A percentile compares a stretch with the other conserved stretches of the same genome.
Evolutionary conservation across 129 eudicot genomes (phyloP).

Genomic region (Helianthus annuus): HanXRQr2.0-SUNRISE NC_035442.2:172679145-172679644

Average conservation of each 20-base stretch:
- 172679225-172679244: constrained; percentile 86
- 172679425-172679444: constrained; percentile 54
- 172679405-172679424: constrained; percentile 88
- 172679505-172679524: constrained; percentile 15
- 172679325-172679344: constrained; percentile 38
- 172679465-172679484: constrained; percentile 20
- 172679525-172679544: constrained; percentile 13
- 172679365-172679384: constrained; percentile 97
- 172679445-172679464: constrained; percentile 43
- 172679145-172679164: constrained; percentile 94
- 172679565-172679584: constrained; percentile 3
- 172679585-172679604: constrained; percentile 5
- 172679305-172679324: constrained; percentile 71
- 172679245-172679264: constrained; percentile 89
- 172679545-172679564: constrained; percentile 6
- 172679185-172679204: constrained; percentile 99
- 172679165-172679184: constrained; percentile 94
- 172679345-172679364: constrained; percentile 64
- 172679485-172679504: constrained; percentile 10
- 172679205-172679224: constrained; percentile 73
- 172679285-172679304: constrained; percentile 82
- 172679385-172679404: constrained; percentile 91
- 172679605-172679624: not conserved
- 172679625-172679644: too few relatives aligned
- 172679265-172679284: constrained; percentile 75